phyloP scores from a whole-genome alignment of 208 protist genomes.

The Trypanosoma mega region DNA sequence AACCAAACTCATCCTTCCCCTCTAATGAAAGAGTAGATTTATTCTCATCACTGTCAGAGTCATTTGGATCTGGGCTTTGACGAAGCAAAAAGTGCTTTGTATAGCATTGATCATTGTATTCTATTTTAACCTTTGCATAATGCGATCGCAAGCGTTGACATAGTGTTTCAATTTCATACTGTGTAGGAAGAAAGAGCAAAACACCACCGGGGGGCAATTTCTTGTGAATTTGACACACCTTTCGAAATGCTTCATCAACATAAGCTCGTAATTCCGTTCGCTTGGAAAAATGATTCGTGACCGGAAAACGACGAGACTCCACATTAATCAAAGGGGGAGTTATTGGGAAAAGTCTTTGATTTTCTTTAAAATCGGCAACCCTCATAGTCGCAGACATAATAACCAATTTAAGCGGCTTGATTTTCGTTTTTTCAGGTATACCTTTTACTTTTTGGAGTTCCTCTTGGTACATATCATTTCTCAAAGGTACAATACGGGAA shows the following conservation, averaged over 20 bases:
- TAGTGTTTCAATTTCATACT: slow-evolving; percentile 94
- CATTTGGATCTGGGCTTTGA: slow-evolving; percentile 6
- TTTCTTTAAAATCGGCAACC: slow-evolving; percentile 92
- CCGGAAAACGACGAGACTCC: slow-evolving; percentile 95
- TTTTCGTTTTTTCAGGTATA: slow-evolving; percentile 41
- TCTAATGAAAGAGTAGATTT: slow-evolving; percentile 17
- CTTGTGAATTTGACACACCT: slow-evolving; percentile 97
- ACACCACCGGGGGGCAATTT: slow-evolving; percentile 97
- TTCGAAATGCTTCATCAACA: slow-evolving; percentile 93
- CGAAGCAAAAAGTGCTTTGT: slow-evolving; percentile 53
- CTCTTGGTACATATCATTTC: slow-evolving; percentile 87
- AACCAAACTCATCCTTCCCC: slow-evolving; percentile 48
- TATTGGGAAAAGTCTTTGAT: slow-evolving; percentile 94
- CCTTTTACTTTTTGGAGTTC: slow-evolving; percentile 55
- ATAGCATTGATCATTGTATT: slow-evolving; percentile 86
- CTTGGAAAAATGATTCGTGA: slow-evolving; percentile 96
- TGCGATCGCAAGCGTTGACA: slow-evolving; percentile 79
- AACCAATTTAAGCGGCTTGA: slow-evolving; percentile 88
- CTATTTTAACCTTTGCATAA: slow-evolving; percentile 80
- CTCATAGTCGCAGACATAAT: slow-evolving; percentile 95
- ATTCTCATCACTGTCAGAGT: slow-evolving; percentile 23
- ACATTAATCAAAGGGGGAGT: slow-evolving; percentile 95
- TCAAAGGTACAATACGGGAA: slow-evolving; percentile 96
- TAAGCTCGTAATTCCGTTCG: slow-evolving; percentile 94
- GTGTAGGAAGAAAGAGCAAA: slow-evolving; percentile 97